phyloP scores from a whole-genome alignment of 1,284 basidiomycete genomes.

The Lignosus rhinocerotis region DNA sequence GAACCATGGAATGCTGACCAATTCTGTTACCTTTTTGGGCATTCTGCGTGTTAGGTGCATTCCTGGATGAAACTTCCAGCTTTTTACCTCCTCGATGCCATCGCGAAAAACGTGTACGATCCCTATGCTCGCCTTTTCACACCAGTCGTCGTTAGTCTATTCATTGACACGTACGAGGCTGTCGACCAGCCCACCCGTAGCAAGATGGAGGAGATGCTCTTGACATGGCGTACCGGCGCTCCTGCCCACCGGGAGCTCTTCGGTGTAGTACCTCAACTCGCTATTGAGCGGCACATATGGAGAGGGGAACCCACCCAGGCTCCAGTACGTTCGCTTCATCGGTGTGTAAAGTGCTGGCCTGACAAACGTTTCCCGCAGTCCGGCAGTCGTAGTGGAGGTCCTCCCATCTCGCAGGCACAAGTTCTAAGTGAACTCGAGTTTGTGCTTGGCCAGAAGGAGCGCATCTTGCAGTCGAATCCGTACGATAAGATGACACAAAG shows the following conservation, averaged over 20 bases:
- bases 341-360: conserved; percentile 14
- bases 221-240: conserved; percentile 88
- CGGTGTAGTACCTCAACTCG: conserved; percentile 68
- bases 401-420: conserved; percentile 66
- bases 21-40: conserved; percentile 41
- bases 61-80: conserved; percentile 90
- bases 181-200: conserved; percentile 82
- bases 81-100: conserved; percentile 95
- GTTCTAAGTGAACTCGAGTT: conserved; percentile 82
- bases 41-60: conserved; percentile 64
- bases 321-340: conserved; percentile 15
- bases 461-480: conserved; percentile 61
- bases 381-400: conserved; percentile 17
- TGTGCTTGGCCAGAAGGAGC: conserved; percentile 74
- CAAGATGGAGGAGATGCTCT: conserved; percentile 96
- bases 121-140: conserved; percentile 86
- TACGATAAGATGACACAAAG: conserved; percentile 63
- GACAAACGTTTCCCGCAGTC: conserved; percentile 20
- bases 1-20: conserved; percentile 62
- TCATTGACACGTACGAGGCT: conserved; percentile 81
- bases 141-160: conserved; percentile 74
- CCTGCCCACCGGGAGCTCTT: conserved; percentile 83
- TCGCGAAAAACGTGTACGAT: conserved; percentile 91
- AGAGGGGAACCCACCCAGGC: conserved; percentile 46
- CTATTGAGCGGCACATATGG: conserved; percentile 81